These are phyloP conservation scores for Ceratobasidium papillatum DNA, from an alignment of 1,284 basidiomycete species.

Conservation along the genomic window DNA sequence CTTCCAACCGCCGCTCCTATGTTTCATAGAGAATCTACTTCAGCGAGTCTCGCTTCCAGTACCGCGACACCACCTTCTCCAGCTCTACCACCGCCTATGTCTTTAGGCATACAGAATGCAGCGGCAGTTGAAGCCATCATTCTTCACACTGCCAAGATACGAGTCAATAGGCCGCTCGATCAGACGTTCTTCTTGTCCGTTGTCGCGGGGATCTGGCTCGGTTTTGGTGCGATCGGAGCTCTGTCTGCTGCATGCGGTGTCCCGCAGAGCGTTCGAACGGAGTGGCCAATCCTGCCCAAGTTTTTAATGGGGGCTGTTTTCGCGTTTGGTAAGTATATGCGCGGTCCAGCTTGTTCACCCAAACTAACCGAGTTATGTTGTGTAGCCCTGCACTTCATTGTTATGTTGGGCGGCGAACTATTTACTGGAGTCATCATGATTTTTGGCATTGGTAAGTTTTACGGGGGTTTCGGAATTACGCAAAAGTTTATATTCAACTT, in stretches of 20 bases:
- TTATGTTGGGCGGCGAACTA: slow-evolving; percentile 45
- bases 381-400: slow-evolving; percentile 25
- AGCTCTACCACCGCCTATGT: neutral
- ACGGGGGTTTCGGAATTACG: neutral
- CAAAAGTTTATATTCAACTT: neutral
- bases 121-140: slow-evolving; percentile 15
- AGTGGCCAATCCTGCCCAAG: slow-evolving; percentile 46
- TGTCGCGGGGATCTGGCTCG: slow-evolving; percentile 44
- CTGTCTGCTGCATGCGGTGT: slow-evolving; percentile 44
- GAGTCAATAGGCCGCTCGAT: slow-evolving; percentile 10
- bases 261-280: slow-evolving; percentile 43
- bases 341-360: neutral
- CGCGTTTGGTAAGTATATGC: slow-evolving; percentile 43
- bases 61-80: neutral
- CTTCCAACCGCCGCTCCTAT: slow-evolving; percentile 11
- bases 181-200: slow-evolving; percentile 39
- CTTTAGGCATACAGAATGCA: slow-evolving; percentile 11
- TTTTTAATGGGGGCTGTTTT: slow-evolving; percentile 45
- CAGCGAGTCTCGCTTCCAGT: neutral
- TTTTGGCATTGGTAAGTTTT: slow-evolving; percentile 43
- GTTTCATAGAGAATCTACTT: neutral
- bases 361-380: neutral
- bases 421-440: slow-evolving; percentile 47
- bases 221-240: slow-evolving; percentile 43
- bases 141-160: slow-evolving; percentile 14